These are phyloP conservation scores for Thymus quinquecostatus DNA, from an alignment of 257 asterid species.

Conservation along the genomic window DNA sequence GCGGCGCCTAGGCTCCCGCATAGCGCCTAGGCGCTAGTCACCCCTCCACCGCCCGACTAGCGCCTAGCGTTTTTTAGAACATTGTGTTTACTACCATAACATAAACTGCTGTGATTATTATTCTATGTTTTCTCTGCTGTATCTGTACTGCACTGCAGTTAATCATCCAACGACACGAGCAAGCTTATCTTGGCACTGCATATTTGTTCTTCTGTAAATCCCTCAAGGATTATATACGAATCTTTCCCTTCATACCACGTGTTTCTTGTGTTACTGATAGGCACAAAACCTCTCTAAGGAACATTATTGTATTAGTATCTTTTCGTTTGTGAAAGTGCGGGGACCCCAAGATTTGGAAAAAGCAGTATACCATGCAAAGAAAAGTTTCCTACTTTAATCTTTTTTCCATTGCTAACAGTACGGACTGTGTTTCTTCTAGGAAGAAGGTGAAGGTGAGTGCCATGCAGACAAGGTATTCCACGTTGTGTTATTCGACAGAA, in stretches of 20 bases:
- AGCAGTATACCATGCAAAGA: slow-evolving; percentile 35
- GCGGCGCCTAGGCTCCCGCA: too few species aligned
- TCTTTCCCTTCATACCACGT: slow-evolving; percentile 19
- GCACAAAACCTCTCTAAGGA: slow-evolving; percentile 15
- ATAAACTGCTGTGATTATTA: too few species aligned
- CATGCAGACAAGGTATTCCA: slow-evolving; percentile 34
- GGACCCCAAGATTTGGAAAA: slow-evolving; percentile 40
- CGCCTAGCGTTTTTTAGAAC: too few species aligned
- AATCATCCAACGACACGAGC: neutral
- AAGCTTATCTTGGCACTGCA: slow-evolving; percentile 17
- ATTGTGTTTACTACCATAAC: neutral
- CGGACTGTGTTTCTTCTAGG: slow-evolving; percentile 24
- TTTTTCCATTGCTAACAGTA: slow-evolving; percentile 31
- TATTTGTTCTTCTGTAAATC: slow-evolving; percentile 30
- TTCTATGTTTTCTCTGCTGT: too few species aligned
- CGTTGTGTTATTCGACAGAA: slow-evolving; percentile 13
- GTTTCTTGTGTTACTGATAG: slow-evolving; percentile 27
- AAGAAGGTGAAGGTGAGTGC: slow-evolving; percentile 22
- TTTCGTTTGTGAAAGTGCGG: slow-evolving; percentile 36
- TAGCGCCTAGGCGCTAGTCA: too few species aligned
- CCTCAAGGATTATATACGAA: neutral
- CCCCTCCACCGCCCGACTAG: too few species aligned
- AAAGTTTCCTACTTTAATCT: slow-evolving; percentile 30
- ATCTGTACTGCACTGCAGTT: too few species aligned
- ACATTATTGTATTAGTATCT: slow-evolving; percentile 3